A percentile compares a stretch with the other conserved stretches of the same genome.
phyloP scores from a whole-genome alignment of 441 rosid genomes.

The Gossypium gossypioides region DNA sequence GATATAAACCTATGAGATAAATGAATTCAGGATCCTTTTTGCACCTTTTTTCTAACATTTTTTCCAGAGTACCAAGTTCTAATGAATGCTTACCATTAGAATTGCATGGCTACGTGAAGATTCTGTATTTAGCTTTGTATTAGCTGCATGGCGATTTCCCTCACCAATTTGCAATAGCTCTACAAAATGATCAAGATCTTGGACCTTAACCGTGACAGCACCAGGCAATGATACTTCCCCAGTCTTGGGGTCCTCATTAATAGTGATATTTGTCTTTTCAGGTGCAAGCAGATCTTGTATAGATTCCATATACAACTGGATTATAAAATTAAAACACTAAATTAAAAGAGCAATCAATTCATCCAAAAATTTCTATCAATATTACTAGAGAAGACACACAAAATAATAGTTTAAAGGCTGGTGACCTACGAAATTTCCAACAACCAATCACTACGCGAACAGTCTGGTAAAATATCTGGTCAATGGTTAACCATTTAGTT shows the following conservation, averaged over 20 bases:
- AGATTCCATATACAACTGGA: constrained; percentile 37
- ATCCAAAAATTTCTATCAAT: not conserved
- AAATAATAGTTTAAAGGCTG: not conserved
- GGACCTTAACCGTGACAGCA: constrained; percentile 47
- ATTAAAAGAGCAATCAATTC: not conserved
- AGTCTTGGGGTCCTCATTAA: constrained; percentile 66
- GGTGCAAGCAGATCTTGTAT: constrained; percentile 89
- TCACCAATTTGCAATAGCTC: constrained; percentile 74
- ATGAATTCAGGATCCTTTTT: constrained; percentile 3
- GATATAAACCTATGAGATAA: constrained; percentile 45
- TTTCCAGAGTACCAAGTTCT: not conserved
- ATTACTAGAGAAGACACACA: not conserved
- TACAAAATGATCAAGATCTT: constrained; percentile 51
- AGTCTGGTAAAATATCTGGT: no score
- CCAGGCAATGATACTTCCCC: constrained; percentile 79
- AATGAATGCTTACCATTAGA: constrained; percentile 47
- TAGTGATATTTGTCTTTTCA: constrained; percentile 54
- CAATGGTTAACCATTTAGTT: no score
- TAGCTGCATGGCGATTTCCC: constrained; percentile 74
- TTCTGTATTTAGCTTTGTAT: constrained; percentile 83
- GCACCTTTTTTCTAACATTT: not conserved
- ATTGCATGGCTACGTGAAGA: constrained; percentile 96
- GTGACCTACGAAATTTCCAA: not conserved
- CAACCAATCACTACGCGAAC: not conserved
- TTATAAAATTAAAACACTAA: not conserved